These are phyloP conservation scores for Kurtzmaniella quercitrusa DNA, from an alignment of 1,139 yeast species.

Conservation along the genomic window DNA sequence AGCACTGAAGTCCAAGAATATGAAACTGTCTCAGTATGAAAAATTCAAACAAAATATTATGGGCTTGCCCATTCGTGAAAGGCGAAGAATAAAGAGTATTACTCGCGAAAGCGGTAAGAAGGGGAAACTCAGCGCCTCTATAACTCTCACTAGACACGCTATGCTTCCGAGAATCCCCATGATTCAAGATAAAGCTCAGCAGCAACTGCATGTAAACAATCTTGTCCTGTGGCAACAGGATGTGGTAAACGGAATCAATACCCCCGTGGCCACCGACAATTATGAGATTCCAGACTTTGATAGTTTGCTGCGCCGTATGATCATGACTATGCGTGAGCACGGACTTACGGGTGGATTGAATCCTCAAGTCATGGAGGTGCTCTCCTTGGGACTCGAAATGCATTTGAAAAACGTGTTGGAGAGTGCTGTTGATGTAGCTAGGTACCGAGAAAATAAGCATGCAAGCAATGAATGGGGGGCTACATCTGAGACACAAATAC, in stretches of 20 bases:
- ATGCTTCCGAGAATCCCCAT: conserved; percentile 87
- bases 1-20: conserved; percentile 40
- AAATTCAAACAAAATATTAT: conserved; percentile 80
- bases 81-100: conserved; percentile 79
- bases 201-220: conserved; percentile 49
- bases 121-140: conserved; percentile 70
- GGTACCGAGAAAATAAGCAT: conserved; percentile 54
- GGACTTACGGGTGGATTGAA: conserved; percentile 84
- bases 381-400: conserved; percentile 73
- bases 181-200: conserved; percentile 55
- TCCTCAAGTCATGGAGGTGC: conserved; percentile 69
- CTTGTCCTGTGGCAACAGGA: conserved; percentile 90
- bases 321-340: conserved; percentile 85
- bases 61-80: conserved; percentile 80
- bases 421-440: conserved; percentile 67
- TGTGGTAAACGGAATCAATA: conserved; percentile 81
- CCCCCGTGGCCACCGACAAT: conserved; percentile 75
- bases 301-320: conserved; percentile 61
- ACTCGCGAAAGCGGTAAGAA: conserved; percentile 78
- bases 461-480: conserved; percentile 38
- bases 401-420: conserved; percentile 75
- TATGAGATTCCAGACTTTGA: conserved; percentile 83
- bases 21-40: conserved; percentile 65
- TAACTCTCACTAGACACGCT: conserved; percentile 79
- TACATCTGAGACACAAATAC: neutral